Conservation (phyloP, 1,139 yeast genomes). For the Casaregolazyma suthepensis region DNA sequence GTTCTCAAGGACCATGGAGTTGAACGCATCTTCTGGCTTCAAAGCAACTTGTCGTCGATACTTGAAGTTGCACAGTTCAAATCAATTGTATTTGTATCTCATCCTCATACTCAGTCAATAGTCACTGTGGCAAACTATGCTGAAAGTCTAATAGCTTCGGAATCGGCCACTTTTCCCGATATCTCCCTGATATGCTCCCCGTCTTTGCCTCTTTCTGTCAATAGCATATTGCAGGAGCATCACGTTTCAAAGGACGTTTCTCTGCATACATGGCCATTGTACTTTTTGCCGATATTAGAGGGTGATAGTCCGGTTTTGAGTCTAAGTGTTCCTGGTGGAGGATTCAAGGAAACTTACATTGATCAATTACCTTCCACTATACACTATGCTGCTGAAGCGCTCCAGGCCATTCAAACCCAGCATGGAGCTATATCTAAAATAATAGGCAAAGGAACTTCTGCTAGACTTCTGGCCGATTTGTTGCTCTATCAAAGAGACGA, state of each 20-base stretch:
- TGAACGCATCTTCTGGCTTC: constrained; percentile 55
- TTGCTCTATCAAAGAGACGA: constrained; percentile 24
- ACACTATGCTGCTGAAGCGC: constrained; percentile 37
- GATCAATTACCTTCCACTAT: constrained; percentile 35
- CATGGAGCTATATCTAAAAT: constrained; percentile 38
- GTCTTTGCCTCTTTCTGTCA: constrained; percentile 30
- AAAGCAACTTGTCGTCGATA: constrained; percentile 16
- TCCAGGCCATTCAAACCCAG: constrained; percentile 32
- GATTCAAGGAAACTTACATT: constrained; percentile 33
- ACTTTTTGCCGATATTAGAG: constrained; percentile 26
- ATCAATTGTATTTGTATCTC: constrained; percentile 21
- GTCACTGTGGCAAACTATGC: constrained; percentile 26
- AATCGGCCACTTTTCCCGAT: constrained; percentile 10
- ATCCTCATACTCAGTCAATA: constrained; percentile 20
- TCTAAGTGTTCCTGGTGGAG: constrained; percentile 31
- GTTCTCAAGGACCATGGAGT: constrained; percentile 53
- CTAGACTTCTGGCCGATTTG: constrained; percentile 38
- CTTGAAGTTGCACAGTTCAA: constrained; percentile 10
- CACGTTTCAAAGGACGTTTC: constrained; percentile 37
- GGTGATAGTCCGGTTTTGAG: constrained; percentile 21
- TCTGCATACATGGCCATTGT: constrained; percentile 32
- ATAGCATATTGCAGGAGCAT: constrained; percentile 29
- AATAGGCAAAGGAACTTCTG: constrained; percentile 44
- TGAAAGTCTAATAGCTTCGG: constrained; percentile 19
- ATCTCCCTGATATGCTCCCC: constrained; percentile 31